Percentiles rank a stretch among this genome's conserved stretches.
These are phyloP conservation scores for Arthrobotrys entomopaga DNA, from an alignment of 2,329 filamentous ascomycete genomes.

Conservation along the genomic window DNA sequence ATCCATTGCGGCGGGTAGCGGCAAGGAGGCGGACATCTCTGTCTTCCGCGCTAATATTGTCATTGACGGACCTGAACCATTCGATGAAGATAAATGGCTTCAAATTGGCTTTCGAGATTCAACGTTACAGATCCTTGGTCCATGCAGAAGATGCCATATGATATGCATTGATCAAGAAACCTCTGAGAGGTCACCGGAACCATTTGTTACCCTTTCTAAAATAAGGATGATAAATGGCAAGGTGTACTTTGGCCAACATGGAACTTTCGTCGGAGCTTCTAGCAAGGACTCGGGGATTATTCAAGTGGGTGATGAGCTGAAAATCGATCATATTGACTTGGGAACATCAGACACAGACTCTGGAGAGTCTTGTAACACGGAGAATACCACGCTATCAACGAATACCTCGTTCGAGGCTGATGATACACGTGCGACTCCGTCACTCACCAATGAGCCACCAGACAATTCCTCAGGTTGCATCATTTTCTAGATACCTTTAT, in stretches of 20 bases:
- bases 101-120: slow-evolving; percentile 34
- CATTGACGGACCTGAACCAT: slow-evolving; percentile 65
- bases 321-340: slow-evolving; percentile 28
- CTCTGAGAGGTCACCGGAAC: slow-evolving; percentile 80
- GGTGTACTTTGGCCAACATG: slow-evolving; percentile 88
- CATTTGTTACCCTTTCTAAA: slow-evolving; percentile 87
- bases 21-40: slow-evolving; percentile 74
- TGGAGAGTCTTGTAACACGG: slow-evolving; percentile 36
- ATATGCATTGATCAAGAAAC: slow-evolving; percentile 90
- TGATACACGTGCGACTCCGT: neutral
- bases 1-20: slow-evolving; percentile 72
- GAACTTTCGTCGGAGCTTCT: slow-evolving; percentile 56
- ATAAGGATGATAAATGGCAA: slow-evolving; percentile 84
- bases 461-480: slow-evolving; percentile 17
- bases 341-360: slow-evolving; percentile 48
- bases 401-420: slow-evolving; percentile 20
- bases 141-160: slow-evolving; percentile 93
- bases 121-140: slow-evolving; percentile 72
- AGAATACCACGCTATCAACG: slow-evolving; percentile 27
- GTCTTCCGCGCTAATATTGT: slow-evolving; percentile 92
- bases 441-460: too few relatives aligned
- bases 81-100: slow-evolving; percentile 43
- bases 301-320: slow-evolving; percentile 38
- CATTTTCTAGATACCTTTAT: slow-evolving; percentile 11
- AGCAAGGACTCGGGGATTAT: slow-evolving; percentile 5